Evolutionary conservation across 805 yeast genomes (phyloP), one percentile per base, ranked within the genome.

Genomic region (Metschnikowia aberdeeniae): DNA sequence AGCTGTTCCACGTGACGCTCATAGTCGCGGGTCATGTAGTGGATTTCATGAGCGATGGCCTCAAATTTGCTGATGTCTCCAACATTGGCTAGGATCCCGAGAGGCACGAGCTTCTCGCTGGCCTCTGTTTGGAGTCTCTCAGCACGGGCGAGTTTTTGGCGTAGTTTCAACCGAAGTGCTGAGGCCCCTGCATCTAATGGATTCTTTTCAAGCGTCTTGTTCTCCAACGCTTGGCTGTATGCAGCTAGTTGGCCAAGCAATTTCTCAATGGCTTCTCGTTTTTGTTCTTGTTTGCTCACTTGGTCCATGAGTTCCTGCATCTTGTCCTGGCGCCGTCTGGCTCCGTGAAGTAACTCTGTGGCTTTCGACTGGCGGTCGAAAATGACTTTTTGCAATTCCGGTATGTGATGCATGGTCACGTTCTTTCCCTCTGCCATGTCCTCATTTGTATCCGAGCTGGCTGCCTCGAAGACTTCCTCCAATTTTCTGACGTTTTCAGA

Each of bases 121-220:
- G 66, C 46, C 29, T 62, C 52, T 12, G 59, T 59, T 32, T 60
- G 62, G 9, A 61, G 53, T 10, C 42, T 32, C 43, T 57, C 52
- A 29, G 67, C 58, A 1, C 46, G 46, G 2, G 50, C 47, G 13
- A 65, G 48, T 46, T 68, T 68, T 31, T 49, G 48, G 14, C 73
- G 54, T 19, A 71, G 45, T 0, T 44, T 50, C 6, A 28, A 53
- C 51, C 60, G 62, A 37, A 67, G 44, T 9, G 50, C 42, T 22
- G 60, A 63, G 26, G 59, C 63, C 7, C 56, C 57, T 13, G 61
- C 55, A 41, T 68, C 73, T 26, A 71, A 56, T 22, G 67, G 67
- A 19, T 64, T 50, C 28, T 53, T 56, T 39, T 47, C 55, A 29
- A 52, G 36, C 10, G 42, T 40, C n/a, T 49, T 34, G 7, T 51